Base-by-base conservation (phyloP, 2,329 filamentous ascomycete species). In the Botrytis hyacinthi region DNA sequence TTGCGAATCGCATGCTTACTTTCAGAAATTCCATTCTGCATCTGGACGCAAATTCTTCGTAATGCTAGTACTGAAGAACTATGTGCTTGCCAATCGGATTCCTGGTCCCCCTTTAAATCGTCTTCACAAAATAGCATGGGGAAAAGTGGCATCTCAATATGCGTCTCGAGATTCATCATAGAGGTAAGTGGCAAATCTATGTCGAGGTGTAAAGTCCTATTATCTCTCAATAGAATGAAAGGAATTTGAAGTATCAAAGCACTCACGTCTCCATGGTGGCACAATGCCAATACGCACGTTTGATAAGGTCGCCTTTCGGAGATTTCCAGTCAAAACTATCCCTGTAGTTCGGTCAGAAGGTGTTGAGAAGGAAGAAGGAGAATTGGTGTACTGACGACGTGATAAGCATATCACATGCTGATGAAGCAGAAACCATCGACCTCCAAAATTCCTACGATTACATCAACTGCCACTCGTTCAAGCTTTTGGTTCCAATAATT, bases 51-150 rank as follows among this genome's bases (percentile, higher is more conserved):
- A 4, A 90, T 81, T 37, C 86, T 83, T 32, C 86, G 83, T 29
- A 91, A 82, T 18, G 87, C 86, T 63, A 91, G 86, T 77, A 90
- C 88, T 0, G 88, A 89, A 3, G 87, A 84, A 78, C 89, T 90
- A 76, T 90, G 85, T 74, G 88, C 86, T 75, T 88, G 85, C 73
- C 87, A 88, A 74, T 88, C 85, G 1, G 86, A 86, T 16, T 83
- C 80, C 75, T 88, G 85, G 74, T 87, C 86, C 32, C 81, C 83
- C 20, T 84, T 77, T 73, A 85, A 83, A 75, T 87, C 85, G 26
- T 84, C 83, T 51, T 85, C 83, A n/a, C 82, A 84, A 42, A 85
- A 84, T 2, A 83, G 82, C 3, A 82, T 83, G 70, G 83, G 84
- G 76, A 89, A 89, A 73, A 84, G 84, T 5, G 88, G 88, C 40